phyloP scores from a whole-genome alignment of 1,139 yeast species.

The Wickerhamomyces sp. region DNA sequence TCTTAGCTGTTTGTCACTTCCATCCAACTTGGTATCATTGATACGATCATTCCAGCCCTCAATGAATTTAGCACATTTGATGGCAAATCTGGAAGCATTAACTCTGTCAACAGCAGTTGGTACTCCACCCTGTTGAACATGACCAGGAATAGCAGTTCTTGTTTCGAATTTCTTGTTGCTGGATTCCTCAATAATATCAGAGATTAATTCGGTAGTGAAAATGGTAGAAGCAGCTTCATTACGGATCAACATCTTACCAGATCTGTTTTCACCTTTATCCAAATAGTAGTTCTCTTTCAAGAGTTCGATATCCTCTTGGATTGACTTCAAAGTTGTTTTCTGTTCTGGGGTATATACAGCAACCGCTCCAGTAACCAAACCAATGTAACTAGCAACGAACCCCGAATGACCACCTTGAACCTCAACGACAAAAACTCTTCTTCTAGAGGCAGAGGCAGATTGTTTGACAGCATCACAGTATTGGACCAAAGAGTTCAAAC shows the following conservation, averaged over 20 bases:
- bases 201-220: constrained; percentile 74
- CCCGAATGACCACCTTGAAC: constrained; percentile 90
- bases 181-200: constrained; percentile 77
- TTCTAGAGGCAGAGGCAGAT: constrained; percentile 73
- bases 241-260: constrained; percentile 81
- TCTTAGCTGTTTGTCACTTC: constrained; percentile 32
- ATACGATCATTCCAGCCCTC: constrained; percentile 44
- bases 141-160: constrained; percentile 96
- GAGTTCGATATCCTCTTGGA: constrained; percentile 57
- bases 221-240: constrained; percentile 83
- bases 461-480: constrained; percentile 79
- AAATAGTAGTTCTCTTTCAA: constrained; percentile 60
- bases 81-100: constrained; percentile 85
- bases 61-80: constrained; percentile 80
- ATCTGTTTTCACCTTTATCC: constrained; percentile 68
- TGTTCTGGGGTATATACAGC: constrained; percentile 76
- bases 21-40: constrained; percentile 25
- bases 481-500: constrained; percentile 67
- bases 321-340: constrained; percentile 50
- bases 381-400: constrained; percentile 65
- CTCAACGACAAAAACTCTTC: constrained; percentile 73
- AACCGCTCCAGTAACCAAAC: constrained; percentile 68
- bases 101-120: constrained; percentile 96
- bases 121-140: constrained; percentile 95
- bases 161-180: constrained; percentile 77